A percentile compares a stretch with the other conserved stretches of the same genome.
Evolutionary conservation across 768 basidiomycete species (phyloP).

Genomic region (Lactifluus subvellereus): DNA sequence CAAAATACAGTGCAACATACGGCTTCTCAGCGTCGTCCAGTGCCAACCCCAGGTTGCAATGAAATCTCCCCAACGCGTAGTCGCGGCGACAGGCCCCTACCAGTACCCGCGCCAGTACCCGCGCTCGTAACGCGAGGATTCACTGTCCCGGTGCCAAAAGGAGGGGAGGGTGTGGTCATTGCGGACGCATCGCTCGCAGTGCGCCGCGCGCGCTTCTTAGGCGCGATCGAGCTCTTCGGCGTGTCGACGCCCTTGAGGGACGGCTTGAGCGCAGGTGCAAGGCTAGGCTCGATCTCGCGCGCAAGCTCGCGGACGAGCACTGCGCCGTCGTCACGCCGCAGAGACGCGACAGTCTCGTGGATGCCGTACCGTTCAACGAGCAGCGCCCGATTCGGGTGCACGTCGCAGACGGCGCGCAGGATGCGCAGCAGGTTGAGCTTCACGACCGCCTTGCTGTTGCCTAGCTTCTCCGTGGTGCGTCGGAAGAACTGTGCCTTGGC

Average conservation of each 20-base stretch:
- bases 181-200: constrained; percentile 64
- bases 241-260: constrained; percentile 31
- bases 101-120: constrained; percentile 28
- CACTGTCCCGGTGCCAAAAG: constrained; percentile 24
- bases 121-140: constrained; percentile 32
- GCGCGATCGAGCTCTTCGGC: constrained; percentile 43
- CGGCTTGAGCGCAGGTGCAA: constrained; percentile 67
- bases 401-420: constrained; percentile 79
- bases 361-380: constrained; percentile 80
- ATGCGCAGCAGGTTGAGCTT: constrained; percentile 86
- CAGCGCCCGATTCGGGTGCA: constrained; percentile 77
- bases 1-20: background rate
- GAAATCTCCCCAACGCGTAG: constrained; percentile 58
- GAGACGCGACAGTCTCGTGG: constrained; percentile 68
- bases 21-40: constrained; percentile 13
- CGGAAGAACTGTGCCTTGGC: constrained; percentile 82
- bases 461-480: constrained; percentile 78
- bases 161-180: constrained; percentile 26
- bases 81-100: constrained; percentile 33
- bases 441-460: constrained; percentile 76
- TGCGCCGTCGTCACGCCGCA: constrained; percentile 83
- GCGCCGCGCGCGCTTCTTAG: constrained; percentile 54
- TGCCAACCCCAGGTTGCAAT: constrained; percentile 39
- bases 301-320: constrained; percentile 88
- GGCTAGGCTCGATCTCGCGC: constrained; percentile 73